Percentiles rank a stretch among this genome's conserved stretches.
Conservation (phyloP, 345 rosid genomes). For the Garcia nutans region DNA sequence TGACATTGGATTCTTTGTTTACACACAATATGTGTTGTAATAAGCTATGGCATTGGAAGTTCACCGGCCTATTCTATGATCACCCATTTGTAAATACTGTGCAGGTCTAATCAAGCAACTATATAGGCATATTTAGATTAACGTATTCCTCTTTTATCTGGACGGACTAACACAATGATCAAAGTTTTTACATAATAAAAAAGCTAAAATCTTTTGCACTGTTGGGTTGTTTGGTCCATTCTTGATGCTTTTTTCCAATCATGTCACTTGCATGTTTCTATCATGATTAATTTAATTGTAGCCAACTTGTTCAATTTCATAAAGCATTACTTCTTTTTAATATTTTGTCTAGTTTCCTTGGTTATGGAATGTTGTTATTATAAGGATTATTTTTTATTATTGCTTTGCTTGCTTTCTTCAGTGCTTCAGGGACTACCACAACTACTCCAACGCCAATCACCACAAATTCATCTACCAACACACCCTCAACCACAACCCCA, state of each 20-base stretch:
- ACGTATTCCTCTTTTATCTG: background rate
- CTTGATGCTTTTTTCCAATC: background rate
- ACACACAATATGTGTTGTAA: background rate
- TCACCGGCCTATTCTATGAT: background rate
- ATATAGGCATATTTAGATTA: background rate
- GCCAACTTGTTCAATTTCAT: background rate
- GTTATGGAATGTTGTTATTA: background rate
- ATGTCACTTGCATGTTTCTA: background rate
- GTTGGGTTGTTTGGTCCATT: background rate
- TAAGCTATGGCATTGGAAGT: background rate
- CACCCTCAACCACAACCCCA: slow-evolving; percentile 37
- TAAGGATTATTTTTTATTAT: slow-evolving; percentile 1
- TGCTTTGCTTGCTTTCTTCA: background rate
- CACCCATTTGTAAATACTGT: background rate
- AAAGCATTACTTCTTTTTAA: background rate
- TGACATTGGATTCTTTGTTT: background rate
- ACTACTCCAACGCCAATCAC: slow-evolving; percentile 24
- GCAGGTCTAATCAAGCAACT: background rate
- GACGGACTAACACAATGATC: background rate
- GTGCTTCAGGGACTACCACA: slow-evolving; percentile 27
- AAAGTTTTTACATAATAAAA: background rate
- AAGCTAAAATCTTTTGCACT: background rate
- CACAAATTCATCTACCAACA: slow-evolving; percentile 25
- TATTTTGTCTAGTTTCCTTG: background rate
- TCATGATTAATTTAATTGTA: background rate